Base-by-base conservation (phyloP, 2,329 filamentous ascomycete genomes). In the Ophiostoma quercus region DNA sequence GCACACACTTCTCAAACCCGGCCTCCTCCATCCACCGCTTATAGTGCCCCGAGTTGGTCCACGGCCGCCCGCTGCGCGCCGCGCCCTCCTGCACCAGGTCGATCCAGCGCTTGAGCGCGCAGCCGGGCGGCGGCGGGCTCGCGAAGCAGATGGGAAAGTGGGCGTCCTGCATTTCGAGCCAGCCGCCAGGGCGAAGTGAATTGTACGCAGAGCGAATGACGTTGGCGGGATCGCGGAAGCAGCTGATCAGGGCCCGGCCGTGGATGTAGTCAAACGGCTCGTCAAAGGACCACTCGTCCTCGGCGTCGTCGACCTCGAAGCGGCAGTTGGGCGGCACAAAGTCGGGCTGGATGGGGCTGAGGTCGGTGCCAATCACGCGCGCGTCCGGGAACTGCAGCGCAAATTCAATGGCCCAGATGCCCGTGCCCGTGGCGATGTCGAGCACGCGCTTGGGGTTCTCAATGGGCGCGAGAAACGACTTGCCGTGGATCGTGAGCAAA, bases 351-450 rank as follows among this genome's bases (percentile, higher is more conserved):
- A 73, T 71, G 1, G 71, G 71, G 22, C 71, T 71, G 16, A 72
- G 71, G 66, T 73, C 72, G 1, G 70, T 73, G 51, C 72, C 72
- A 19, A 70, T 12, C 7, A 73, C 66, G 2, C 67, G 5, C 7
- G 71, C 25, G 0, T 71, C 71, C 12, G 72, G 71, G 34, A 69
- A 73, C n/a, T 68, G 43, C 2, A 66, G 57, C 12, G 72, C 71
- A 80, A 91, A 85, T 74, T 90, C 85, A 71, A 91, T 88, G 14
- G 87, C 87, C 89, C 89, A 91, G 77, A 87, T 87, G 65, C 84
- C 84, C 51, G 84, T 85, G 72, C 85, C 84, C 1, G 83, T 85
- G 66, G 82, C 83, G 68, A 79, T 73, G 69, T 79, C 78, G 12
- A 79, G 74, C 0, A 79, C 75, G 6, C 72, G 71, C 43, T 68